These are phyloP conservation scores for Streptanthus diversifolius DNA, from an alignment of 345 rosid species.

Conservation along the genomic window DNA sequence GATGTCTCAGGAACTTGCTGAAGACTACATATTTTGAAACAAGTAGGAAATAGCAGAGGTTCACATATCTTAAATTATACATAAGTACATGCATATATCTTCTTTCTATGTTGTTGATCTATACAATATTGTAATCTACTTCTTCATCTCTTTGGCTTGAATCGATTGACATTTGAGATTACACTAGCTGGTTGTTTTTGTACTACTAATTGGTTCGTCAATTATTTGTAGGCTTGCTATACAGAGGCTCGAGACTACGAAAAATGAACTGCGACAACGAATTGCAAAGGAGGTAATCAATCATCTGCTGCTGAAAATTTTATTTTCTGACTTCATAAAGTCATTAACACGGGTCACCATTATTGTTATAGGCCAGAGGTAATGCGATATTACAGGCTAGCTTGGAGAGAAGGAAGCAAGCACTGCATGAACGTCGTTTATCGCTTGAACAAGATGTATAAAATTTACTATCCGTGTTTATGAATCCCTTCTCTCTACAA, in stretches of 20 bases:
- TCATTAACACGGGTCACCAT: slow-evolving; percentile 9
- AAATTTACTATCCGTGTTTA: background rate
- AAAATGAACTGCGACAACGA: slow-evolving; percentile 88
- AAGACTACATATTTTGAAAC: too few relatives aligned
- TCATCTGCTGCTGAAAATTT: slow-evolving; percentile 16
- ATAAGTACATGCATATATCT: too few relatives aligned
- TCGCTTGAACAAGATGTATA: slow-evolving; percentile 98
- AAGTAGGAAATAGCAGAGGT: too few relatives aligned
- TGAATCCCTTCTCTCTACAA: background rate
- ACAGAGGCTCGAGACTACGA: slow-evolving; percentile 90
- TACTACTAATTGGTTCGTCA: slow-evolving; percentile 14
- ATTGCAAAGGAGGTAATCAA: slow-evolving; percentile 53
- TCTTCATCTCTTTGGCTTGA: slow-evolving; percentile 11
- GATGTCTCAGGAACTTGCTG: background rate
- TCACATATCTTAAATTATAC: too few relatives aligned
- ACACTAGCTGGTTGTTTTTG: background rate
- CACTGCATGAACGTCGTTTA: slow-evolving; percentile 94
- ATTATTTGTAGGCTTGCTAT: slow-evolving; percentile 74
- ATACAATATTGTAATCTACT: background rate
- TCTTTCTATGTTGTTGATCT: slow-evolving; percentile 1
- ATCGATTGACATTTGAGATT: background rate
- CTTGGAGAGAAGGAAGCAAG: slow-evolving; percentile 98
- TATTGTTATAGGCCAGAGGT: slow-evolving; percentile 76
- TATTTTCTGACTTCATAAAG: background rate
- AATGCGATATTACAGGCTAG: slow-evolving; percentile 97